Evolutionary conservation across 2,329 filamentous ascomycete species (phyloP), one percentile per base, ranked within the genome.

Genomic region (Claviceps spartinae): DNA sequence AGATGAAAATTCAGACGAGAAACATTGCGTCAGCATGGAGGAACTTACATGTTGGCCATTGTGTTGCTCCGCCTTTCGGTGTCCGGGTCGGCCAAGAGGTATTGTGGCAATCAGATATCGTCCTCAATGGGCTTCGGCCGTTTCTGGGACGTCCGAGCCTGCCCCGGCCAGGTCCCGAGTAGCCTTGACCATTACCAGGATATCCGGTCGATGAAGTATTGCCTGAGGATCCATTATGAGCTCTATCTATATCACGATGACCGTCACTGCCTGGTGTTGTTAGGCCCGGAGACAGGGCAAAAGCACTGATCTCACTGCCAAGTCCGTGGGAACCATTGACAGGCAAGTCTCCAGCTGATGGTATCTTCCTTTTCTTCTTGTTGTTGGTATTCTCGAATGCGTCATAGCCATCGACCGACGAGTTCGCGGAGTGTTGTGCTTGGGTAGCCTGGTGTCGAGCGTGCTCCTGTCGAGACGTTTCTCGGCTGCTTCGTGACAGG

Each of bases 281-380:
- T 9, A 53, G 51, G 46, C 54, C 52, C 41, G 58, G 34, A 16
- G 63, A 61, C 47, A 62, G 57, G 30, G 60, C 54, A 20, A 65
- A 54, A 30, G 63, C 59, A 49, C 56, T 81, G 74, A 62, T 81
- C 37, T 69, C 67, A 48, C 56, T 59, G 41, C 61, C 62, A 16
- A 66, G 53, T 14, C 56, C 58, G 54, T 77, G 74, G 6, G 65
- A 61, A 2, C 68, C 67, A 49, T 69, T 71, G 20, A 75, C 59
- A 3, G 67, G 78, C 14, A 82, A 74, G 60, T 87, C 86, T 18
- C 87, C 86, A 9, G 88, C 88, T 0, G 89, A 89, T 0, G 93
- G 93, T 40, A 98, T 97, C 70, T 98, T 98, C 59, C 93, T 81
- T 69, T 98, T 97, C 74, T 97, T 98, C 70, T 98, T 98, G 66